Conservation (phyloP, 306 rosid genomes). For the Lathyrus tuberosus region DNA sequence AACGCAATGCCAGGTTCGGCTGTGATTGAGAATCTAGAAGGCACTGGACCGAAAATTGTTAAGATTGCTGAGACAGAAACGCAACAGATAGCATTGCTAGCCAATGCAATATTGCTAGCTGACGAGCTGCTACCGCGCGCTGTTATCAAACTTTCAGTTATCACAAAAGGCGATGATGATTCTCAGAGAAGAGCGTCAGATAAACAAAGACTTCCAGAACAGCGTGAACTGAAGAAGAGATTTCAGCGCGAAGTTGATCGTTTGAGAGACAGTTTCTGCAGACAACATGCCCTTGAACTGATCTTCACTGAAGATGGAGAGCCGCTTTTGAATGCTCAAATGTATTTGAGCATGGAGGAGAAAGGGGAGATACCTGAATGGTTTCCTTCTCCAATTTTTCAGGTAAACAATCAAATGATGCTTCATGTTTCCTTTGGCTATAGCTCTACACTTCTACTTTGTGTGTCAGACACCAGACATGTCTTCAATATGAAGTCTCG, state of each 20-base stretch:
- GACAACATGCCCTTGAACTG: slow-evolving; percentile 84
- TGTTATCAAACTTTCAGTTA: slow-evolving; percentile 60
- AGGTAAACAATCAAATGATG: slow-evolving; percentile 46
- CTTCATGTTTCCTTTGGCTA: slow-evolving; percentile 28
- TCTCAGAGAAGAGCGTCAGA: slow-evolving; percentile 59
- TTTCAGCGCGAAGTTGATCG: slow-evolving; percentile 78
- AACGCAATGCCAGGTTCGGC: slow-evolving; percentile 80
- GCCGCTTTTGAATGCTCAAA: slow-evolving; percentile 56
- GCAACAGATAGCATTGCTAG: slow-evolving; percentile 76
- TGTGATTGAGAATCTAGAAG: slow-evolving; percentile 68
- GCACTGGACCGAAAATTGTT: slow-evolving; percentile 64
- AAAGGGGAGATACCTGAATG: slow-evolving; percentile 67
- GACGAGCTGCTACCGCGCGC: slow-evolving; percentile 89
- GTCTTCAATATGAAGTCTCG: neutral
- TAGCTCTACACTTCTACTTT: slow-evolving; percentile 1
- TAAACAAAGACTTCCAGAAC: slow-evolving; percentile 64
- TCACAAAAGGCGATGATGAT: slow-evolving; percentile 50
- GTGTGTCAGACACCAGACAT: neutral
- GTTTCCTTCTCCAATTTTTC: slow-evolving; percentile 89
- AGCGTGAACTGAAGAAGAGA: slow-evolving; percentile 75
- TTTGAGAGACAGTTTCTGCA: slow-evolving; percentile 82
- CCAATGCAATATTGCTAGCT: slow-evolving; percentile 74
- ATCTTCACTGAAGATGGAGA: slow-evolving; percentile 89
- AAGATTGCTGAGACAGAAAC: slow-evolving; percentile 82
- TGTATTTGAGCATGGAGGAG: slow-evolving; percentile 67